Evolutionary conservation across 768 basidiomycete species (phyloP).

Genomic region (Lactifluus echinatus): DNA sequence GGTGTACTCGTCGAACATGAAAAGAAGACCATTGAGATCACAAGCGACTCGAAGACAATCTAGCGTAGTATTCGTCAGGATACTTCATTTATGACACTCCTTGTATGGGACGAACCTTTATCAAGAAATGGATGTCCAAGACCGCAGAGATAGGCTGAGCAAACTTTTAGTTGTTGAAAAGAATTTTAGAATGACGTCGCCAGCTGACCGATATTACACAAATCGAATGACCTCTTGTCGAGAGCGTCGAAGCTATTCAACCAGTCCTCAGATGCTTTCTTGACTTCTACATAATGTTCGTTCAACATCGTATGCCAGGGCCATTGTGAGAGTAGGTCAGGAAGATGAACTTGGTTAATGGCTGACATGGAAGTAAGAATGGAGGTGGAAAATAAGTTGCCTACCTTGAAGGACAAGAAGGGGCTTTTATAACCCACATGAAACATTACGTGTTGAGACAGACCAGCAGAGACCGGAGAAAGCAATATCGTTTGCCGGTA

Average conservation of each 20-base stretch:
- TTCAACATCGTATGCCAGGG: not conserved
- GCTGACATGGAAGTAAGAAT: too few relatives aligned
- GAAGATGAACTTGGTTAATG: not conserved
- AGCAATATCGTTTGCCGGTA: too few relatives aligned
- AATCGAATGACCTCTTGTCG: slow-evolving; percentile 1
- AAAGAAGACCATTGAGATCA: not conserved
- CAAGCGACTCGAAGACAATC: slow-evolving; percentile 6
- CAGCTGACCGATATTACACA: not conserved
- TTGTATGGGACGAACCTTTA: not conserved
- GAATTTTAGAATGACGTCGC: not conserved
- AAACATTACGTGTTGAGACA: too few relatives aligned
- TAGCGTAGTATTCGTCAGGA: not conserved
- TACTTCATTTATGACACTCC: not conserved
- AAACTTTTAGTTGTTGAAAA: not conserved
- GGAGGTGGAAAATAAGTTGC: too few relatives aligned
- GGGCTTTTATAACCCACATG: too few relatives aligned
- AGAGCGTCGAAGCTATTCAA: not conserved
- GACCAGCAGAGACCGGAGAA: too few relatives aligned
- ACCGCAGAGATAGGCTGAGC: not conserved
- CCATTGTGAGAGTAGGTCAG: not conserved
- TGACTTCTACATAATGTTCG: not conserved
- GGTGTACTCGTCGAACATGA: slow-evolving; percentile 15
- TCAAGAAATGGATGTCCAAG: slow-evolving; percentile 4
- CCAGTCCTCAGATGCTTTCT: not conserved
- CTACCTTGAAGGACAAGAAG: too few relatives aligned